Evolutionary conservation across 1,139 yeast species (phyloP).

Genomic region (Suhomyces coccinellae): DNA sequence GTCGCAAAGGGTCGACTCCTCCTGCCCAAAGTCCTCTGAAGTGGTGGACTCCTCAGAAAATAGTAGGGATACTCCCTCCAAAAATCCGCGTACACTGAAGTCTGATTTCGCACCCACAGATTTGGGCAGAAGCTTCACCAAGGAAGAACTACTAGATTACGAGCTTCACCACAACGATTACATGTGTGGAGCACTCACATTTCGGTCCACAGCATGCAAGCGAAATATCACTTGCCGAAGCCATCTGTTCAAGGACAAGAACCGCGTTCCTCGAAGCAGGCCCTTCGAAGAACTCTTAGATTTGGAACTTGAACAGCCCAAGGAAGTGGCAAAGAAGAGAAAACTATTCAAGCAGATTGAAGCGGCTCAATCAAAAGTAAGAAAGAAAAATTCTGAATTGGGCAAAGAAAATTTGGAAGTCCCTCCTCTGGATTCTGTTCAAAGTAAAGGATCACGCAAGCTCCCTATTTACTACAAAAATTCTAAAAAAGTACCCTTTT

Average conservation of each 20-base stretch:
- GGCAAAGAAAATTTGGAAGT: neutral
- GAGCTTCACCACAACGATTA: constrained; percentile 17
- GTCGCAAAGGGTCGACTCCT: neutral
- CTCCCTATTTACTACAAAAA: neutral
- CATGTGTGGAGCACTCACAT: constrained; percentile 20
- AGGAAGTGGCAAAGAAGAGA: constrained; percentile 3
- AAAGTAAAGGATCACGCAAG: neutral
- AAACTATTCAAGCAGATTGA: constrained; percentile 4
- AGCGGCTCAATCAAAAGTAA: neutral
- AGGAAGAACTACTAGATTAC: constrained; percentile 4
- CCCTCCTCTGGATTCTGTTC: neutral
- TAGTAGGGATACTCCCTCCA: neutral
- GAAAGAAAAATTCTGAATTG: neutral
- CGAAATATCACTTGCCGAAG: constrained; percentile 17
- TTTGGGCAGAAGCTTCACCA: neutral
- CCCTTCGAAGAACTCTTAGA: constrained; percentile 13
- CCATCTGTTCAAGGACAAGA: constrained; percentile 16
- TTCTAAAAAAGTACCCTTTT: neutral
- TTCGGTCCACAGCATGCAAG: constrained; percentile 14
- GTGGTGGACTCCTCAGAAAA: neutral
- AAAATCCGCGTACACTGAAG: no score
- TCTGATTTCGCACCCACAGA: constrained; percentile 1
- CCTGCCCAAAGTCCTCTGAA: neutral
- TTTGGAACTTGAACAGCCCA: constrained; percentile 5
- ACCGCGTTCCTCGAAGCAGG: constrained; percentile 12